These are phyloP conservation scores for Acanthamoeba divionensis DNA, from an alignment of 208 protist genomes.

Conservation along the genomic window DNA sequence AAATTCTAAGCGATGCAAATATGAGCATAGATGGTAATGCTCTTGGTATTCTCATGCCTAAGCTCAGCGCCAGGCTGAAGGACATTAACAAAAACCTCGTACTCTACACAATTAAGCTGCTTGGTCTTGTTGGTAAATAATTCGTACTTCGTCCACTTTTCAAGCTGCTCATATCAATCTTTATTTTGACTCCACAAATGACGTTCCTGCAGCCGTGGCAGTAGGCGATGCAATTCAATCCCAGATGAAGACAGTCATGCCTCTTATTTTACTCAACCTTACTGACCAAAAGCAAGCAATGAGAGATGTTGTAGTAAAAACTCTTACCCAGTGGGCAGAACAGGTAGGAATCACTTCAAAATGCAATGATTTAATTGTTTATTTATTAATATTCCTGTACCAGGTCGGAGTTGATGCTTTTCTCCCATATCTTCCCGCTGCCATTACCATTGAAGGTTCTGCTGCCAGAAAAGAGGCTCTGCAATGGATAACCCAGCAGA, in stretches of 20 bases:
- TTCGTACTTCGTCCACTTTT: no score
- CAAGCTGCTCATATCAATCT: no score
- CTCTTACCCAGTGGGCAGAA: constrained; percentile 9
- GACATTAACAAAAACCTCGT: constrained; percentile 68
- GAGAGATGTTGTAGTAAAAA: constrained; percentile 9
- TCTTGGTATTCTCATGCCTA: neutral
- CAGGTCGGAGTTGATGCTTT: constrained; percentile 6
- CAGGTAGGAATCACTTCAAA: no score
- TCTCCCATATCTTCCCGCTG: neutral
- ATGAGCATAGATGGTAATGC: constrained; percentile 18
- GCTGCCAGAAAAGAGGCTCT: neutral
- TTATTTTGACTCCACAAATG: no score
- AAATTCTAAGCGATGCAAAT: constrained; percentile 29
- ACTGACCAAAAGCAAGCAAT: constrained; percentile 59
- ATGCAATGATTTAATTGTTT: no score
- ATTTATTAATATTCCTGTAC: no score
- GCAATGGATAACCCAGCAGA: neutral
- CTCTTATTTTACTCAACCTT: neutral
- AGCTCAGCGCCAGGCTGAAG: constrained; percentile 47
- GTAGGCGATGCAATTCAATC: constrained; percentile 22
- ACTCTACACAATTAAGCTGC: constrained; percentile 31
- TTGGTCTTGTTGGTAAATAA: no score
- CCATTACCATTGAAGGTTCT: constrained; percentile 1
- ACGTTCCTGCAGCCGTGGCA: constrained; percentile 42
- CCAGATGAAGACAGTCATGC: no score